Base-by-base conservation (phyloP, 1,139 yeast genomes). In the Hemisphaericaspora xylofermentans region DNA sequence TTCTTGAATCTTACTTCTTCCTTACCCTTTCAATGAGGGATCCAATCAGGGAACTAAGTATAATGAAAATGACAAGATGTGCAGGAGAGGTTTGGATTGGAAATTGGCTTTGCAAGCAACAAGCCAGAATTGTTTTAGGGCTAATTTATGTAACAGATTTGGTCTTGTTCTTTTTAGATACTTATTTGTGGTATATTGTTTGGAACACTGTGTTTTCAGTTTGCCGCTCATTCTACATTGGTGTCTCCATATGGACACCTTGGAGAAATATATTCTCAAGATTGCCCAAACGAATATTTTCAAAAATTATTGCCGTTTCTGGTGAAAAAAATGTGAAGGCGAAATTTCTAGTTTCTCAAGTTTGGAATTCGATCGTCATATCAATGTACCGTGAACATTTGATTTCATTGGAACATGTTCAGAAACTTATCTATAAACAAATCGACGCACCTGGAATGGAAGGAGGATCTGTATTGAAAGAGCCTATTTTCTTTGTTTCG, bases 361-460 rank as follows among this genome's bases (percentile, higher is more conserved):
- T 76, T 4, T 77, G 82, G 82, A 76, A 77, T 48, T 68, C 80
- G 1, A 66, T 77, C 25, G 63, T 77, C 13, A 71, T 77, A 6
- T 74, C 82, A 3, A 77, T 78, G 82, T 78, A 76, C 48, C 58
- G 82, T 39, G 83, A 78, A 50, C 82, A 78, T 53, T 57, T 75
- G 41, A 50, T 76, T 7, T 73, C 80, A 0, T 57, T 74, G 29
- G 80, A 76, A 40, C 76, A 74, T 45, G 73, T 75, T 7, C 76
- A 74, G 36, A 69, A 66, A 43, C 57, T 76, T 35, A 63, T 74
- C 10, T 76, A 74, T 48, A 73, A 70, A 43, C 67, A 66, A 39
- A 56, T 64, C 2, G 49, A 52, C 13, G 44, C 51, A 9, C 50
- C 63, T 5, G 61, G 57, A 4, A 55, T 53, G 7, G 66, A 63